Evolutionary conservation across 805 yeast genomes (phyloP).

Genomic region (Lipomyces mesembrius): DNA sequence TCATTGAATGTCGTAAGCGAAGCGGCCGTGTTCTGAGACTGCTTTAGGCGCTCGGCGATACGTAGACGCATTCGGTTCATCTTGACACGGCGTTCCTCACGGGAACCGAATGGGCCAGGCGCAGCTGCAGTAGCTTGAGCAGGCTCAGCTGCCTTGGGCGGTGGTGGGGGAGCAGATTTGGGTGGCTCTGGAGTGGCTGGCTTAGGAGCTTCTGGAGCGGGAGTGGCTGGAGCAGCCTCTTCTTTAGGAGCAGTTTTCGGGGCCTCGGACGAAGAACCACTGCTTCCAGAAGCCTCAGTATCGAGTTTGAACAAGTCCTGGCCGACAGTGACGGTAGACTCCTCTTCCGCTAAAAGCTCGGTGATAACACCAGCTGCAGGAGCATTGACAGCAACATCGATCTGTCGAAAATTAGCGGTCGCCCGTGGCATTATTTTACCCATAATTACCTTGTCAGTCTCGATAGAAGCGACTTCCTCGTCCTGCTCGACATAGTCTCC

Average conservation of each 20-base stretch:
- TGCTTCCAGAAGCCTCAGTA: conserved; percentile 53
- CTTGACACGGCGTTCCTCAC: conserved; percentile 89
- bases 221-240: conserved; percentile 43
- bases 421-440: not conserved
- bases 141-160: conserved; percentile 44
- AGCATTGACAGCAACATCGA: conserved; percentile 95
- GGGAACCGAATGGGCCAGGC: conserved; percentile 60
- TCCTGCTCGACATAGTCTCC: conserved; percentile 88
- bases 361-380: conserved; percentile 89
- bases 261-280: conserved; percentile 42
- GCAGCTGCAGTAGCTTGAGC: conserved; percentile 42
- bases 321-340: conserved; percentile 94
- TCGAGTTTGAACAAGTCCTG: conserved; percentile 88
- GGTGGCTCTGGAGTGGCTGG: conserved; percentile 41
- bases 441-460: conserved; percentile 73
- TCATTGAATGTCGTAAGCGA: conserved; percentile 97
- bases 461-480: conserved; percentile 94
- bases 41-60: conserved; percentile 98
- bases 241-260: conserved; percentile 37
- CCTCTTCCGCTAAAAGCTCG: conserved; percentile 79
- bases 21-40: conserved; percentile 98
- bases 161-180: conserved; percentile 40
- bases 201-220: conserved; percentile 45
- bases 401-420: conserved; percentile 44
- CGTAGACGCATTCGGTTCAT: conserved; percentile 99